These are phyloP conservation scores for Fusarium fracticaudum DNA, from an alignment of 2,329 filamentous ascomycete species.

Conservation along the genomic window DNA sequence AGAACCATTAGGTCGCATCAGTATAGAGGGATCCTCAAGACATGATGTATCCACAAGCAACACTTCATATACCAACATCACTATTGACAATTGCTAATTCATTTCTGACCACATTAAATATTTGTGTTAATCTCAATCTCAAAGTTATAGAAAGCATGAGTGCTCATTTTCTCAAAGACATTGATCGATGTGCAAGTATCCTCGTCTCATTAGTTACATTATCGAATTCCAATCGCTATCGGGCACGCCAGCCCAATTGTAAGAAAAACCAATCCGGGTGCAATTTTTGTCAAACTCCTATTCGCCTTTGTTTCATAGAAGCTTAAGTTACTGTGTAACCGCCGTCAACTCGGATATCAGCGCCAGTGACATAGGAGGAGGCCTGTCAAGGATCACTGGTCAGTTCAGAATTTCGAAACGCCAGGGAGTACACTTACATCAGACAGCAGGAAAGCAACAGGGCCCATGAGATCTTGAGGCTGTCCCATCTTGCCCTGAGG, in stretches of 20 bases:
- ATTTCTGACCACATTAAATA: not conserved
- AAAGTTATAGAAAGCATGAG: not conserved
- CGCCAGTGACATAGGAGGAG: conserved; percentile 75
- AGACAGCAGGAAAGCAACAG: conserved; percentile 85
- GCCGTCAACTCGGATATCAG: conserved; percentile 84
- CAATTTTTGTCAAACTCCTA: conserved; percentile 4
- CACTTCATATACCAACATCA: not conserved
- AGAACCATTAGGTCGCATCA: not conserved
- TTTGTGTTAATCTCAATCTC: not conserved
- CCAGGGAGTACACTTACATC: conserved; percentile 53
- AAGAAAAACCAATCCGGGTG: not conserved
- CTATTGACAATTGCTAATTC: not conserved
- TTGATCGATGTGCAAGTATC: not conserved
- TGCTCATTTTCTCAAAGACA: not conserved
- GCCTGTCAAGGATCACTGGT: conserved; percentile 52
- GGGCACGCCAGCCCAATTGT: conserved; percentile 15
- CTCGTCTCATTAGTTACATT: conserved; percentile 26
- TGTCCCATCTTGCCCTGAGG: conserved; percentile 93
- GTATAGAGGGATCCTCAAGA: too few species aligned
- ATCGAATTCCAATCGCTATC: conserved; percentile 28
- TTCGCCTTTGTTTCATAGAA: not conserved
- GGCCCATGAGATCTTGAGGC: conserved; percentile 92
- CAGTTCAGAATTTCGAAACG: not conserved
- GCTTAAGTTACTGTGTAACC: conserved; percentile 83
- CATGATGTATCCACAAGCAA: not conserved